A percentile compares a stretch with the other conserved stretches of the same genome.
Conservation (phyloP, 129 eudicot species). For the Artemisia tridentata region DNA sequence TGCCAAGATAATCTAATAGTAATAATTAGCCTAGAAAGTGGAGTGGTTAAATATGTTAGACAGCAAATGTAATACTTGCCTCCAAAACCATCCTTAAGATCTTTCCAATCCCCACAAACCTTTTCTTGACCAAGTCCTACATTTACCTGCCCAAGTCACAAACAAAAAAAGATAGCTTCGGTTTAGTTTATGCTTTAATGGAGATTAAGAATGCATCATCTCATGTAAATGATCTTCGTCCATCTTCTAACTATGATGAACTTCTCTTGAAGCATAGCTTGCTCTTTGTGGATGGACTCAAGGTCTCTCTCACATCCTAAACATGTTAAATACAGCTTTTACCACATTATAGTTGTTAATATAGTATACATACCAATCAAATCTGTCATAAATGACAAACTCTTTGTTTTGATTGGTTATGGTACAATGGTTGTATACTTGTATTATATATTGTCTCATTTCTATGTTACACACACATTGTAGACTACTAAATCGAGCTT, state of each 20-base stretch:
- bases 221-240: slow-evolving; percentile 20
- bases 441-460: too few species aligned
- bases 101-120: slow-evolving; percentile 15
- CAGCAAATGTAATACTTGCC: slow-evolving; percentile 5
- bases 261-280: slow-evolving; percentile 37
- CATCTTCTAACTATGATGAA: slow-evolving; percentile 43
- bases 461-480: too few species aligned
- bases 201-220: slow-evolving; percentile 26
- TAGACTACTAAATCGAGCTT: not conserved
- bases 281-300: slow-evolving; percentile 43
- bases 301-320: slow-evolving; percentile 32
- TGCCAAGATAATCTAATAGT: slow-evolving; percentile 9
- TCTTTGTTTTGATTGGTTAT: too few species aligned
- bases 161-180: slow-evolving; percentile 9
- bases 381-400: not conserved
- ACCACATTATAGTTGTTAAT: not conserved
- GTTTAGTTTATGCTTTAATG: slow-evolving; percentile 26
- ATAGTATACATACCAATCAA: slow-evolving; percentile 9
- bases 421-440: too few species aligned
- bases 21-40: slow-evolving; percentile 19
- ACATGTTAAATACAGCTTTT: not conserved
- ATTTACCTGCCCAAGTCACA: slow-evolving; percentile 9
- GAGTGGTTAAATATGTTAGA: slow-evolving; percentile 24
- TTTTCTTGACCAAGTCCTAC: slow-evolving; percentile 13
- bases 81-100: slow-evolving; percentile 10